Evolutionary conservation across 306 rosid genomes (phyloP).

Genomic region (Hippophae rhamnoides): DNA sequence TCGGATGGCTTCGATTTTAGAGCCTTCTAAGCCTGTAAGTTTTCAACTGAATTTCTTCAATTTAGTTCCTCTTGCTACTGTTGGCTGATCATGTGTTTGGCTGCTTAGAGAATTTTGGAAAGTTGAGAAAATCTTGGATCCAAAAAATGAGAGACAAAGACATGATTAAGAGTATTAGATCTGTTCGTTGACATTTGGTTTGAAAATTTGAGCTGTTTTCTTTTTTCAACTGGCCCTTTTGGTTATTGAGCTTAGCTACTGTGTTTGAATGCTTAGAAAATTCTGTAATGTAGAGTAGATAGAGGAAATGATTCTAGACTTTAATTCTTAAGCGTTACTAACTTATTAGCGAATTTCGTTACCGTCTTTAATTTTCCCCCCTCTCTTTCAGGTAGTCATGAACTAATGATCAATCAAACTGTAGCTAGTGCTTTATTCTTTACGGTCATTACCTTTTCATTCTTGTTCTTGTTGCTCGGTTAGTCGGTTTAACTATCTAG

Average conservation of each 20-base stretch:
- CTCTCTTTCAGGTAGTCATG: no score
- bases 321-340: neutral
- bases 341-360: neutral
- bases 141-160: neutral
- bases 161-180: neutral
- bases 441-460: no score
- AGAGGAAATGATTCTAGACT: neutral
- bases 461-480: no score
- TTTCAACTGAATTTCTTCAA: neutral
- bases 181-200: neutral
- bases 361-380: neutral
- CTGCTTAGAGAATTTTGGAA: constrained; percentile 2
- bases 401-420: no score
- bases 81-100: constrained; percentile 4
- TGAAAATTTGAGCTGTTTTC: no score
- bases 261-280: constrained; percentile 8
- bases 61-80: neutral
- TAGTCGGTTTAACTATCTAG: no score
- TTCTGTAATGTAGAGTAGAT: neutral
- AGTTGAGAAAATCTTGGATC: neutral
- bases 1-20: constrained; percentile 70
- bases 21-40: constrained; percentile 73
- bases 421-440: no score
- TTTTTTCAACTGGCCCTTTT: neutral
- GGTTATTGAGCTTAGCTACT: neutral